Base-by-base conservation (phyloP, 345 rosid species). In the Pistacia integerrima region DNA sequence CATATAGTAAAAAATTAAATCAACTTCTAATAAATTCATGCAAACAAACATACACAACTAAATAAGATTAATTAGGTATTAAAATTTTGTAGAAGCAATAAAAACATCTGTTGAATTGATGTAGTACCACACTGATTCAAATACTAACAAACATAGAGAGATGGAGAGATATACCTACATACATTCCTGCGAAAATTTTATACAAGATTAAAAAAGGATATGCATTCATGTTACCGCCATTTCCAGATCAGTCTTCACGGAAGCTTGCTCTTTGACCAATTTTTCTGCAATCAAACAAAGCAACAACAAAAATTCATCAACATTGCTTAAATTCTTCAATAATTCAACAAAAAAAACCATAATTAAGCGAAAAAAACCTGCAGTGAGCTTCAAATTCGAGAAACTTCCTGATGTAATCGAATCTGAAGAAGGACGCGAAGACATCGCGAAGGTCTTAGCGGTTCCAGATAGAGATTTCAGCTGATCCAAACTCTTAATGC, bases 191-290 rank as follows among this genome's bases (percentile, higher is more conserved):
- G 18, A 13, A 44, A 64, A 25, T 56, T 12, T 33, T 33, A 49
- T 36, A 67, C 30, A 74, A 66, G 46, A 75, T 22, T 22, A 6
- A 48, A 18, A 57, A 70, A 77, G 57, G n/a, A 54, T 46, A 60
- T 44, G 36, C 63, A 73, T 13, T 33, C 62, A 18, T 25, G 74
- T 54, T 89, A 96, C 97, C 93, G 97, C 97, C 90, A 92, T 70
- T 74, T 93, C 99, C 55, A 96, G 93, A 75, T 92, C 94, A 3
- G 90, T 84, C 80, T 88, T 92, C 82, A 89, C 90, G 2, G 99
- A 82, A 44, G 95, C 97, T 78, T 96, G 99, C 76, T 93, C 98
- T 76, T 93, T 92, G 80, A 93, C 90, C 88, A 93, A 65, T 77
- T 92, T 93, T 81, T 92, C 99, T 96, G 83, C 58, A 77, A 76